These are phyloP conservation scores for Aspergillus pseudonomiae DNA, from an alignment of 2,329 filamentous ascomycete species.

Conservation along the genomic window DNA sequence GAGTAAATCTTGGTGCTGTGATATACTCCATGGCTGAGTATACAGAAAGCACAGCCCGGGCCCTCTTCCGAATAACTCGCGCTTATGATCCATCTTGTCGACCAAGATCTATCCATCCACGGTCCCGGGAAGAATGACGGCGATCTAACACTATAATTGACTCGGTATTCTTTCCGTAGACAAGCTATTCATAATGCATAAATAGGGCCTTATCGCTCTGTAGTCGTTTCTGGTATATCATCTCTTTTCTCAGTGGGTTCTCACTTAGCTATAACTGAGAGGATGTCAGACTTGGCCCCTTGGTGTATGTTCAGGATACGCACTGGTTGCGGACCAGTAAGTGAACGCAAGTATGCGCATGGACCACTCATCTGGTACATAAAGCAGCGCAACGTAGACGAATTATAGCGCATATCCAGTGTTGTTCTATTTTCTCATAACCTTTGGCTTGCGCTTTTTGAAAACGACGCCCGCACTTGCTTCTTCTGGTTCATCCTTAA, in stretches of 20 bases:
- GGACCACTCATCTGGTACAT: not conserved
- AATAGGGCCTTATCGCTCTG: not conserved
- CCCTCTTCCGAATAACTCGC: not conserved
- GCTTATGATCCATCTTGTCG: not conserved
- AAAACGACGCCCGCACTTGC: constrained; percentile 43
- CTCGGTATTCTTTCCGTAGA: not conserved
- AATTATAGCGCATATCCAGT: not conserved
- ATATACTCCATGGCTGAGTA: not conserved
- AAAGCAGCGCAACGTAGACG: not conserved
- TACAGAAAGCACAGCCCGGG: not conserved
- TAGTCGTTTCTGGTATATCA: not conserved
- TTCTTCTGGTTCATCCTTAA: constrained; percentile 26
- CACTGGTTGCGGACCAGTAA: not conserved
- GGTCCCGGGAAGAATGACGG: not conserved
- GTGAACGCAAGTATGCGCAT: not conserved
- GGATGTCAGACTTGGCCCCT: not conserved
- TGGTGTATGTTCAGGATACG: not conserved
- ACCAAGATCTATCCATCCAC: not conserved
- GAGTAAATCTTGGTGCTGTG: not conserved
- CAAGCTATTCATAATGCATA: not conserved
- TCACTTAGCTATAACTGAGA: not conserved
- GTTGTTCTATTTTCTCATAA: constrained; percentile 39
- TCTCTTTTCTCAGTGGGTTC: not conserved
- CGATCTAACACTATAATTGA: not conserved
- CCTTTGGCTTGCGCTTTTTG: constrained; percentile 54